Base-by-base conservation (phyloP, 2,329 filamentous ascomycete genomes). In the Blumeria hordei region DNA sequence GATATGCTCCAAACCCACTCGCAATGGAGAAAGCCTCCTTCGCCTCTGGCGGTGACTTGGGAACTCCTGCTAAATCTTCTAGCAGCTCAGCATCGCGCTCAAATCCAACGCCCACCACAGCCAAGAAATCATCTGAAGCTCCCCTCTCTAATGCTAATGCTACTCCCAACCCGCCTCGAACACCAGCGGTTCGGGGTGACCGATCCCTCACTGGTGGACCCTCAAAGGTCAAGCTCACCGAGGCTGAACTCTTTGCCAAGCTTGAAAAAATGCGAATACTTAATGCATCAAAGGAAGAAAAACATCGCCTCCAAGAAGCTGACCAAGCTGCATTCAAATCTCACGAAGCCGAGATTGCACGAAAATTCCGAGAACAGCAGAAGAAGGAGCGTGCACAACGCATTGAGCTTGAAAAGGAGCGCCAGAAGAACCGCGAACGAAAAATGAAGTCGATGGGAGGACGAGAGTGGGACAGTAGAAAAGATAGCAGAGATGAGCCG, bases 221-320 rank as follows among this genome's bases (percentile, higher is more conserved):
- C 1, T 70, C 69, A 53, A 67, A 77, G 65, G 74, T 75, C 3
- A 80, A 80, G 66, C 71, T 83, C 47, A 82, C 78, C 1, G 79
- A 83, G 62, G 75, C 73, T 59, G 74, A 83, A 64, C 71, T 84
- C 7, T 72, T 71, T 3, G 74, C 73, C 49, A 76, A 77, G 58
- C 74, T 84, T 57, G 76, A 74, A 7, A 70, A 72, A 37, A 81
- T 81, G 61, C 73, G 73, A 58, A 71, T 80, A 59, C 75, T 79
- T 56, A 81, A 80, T 54, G 74, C 74, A 6, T 71, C 74, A 53
- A 70, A 77, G 12, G 71, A 72, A 8, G 77, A 75, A 8, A 76
- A 77, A 0, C 78, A 83, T 62, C 75, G 74, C 0, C 72, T 78
- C 32, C 78, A 78, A n/a, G 76, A 83, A 67, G 78, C 77, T n/a